Conservation (phyloP, 2,329 filamentous ascomycete species). For the Metarhizium robertsii region DNA sequence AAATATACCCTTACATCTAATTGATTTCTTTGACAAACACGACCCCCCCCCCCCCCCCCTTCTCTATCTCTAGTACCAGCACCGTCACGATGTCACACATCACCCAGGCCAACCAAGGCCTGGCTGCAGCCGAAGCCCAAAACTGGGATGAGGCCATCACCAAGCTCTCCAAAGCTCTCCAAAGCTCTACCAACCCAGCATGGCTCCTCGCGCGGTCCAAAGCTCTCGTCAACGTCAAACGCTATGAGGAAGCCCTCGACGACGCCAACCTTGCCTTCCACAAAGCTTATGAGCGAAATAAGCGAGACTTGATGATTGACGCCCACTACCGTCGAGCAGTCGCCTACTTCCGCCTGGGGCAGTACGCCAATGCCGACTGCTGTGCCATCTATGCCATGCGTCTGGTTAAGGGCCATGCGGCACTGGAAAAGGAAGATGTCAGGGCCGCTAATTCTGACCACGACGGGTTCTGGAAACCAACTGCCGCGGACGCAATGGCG, state of each 20-base stretch:
- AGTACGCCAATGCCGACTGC: constrained; percentile 65
- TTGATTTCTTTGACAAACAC: background rate
- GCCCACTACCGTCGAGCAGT: constrained; percentile 75
- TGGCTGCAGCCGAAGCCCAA: constrained; percentile 52
- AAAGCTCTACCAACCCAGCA: constrained; percentile 55
- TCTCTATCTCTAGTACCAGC: background rate
- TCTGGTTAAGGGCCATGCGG: constrained; percentile 22
- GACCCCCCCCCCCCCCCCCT: no score
- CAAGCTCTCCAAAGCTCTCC: constrained; percentile 58
- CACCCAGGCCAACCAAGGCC: constrained; percentile 47
- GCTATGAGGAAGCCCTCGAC: constrained; percentile 54
- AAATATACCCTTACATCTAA: no score
- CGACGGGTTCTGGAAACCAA: constrained; percentile 38
- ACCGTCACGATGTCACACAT: constrained; percentile 38
- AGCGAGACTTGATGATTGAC: constrained; percentile 66
- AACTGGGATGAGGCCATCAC: constrained; percentile 60
- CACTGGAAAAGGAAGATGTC: constrained; percentile 23
- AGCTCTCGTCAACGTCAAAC: constrained; percentile 58
- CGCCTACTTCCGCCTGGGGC: constrained; percentile 58
- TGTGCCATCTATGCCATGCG: constrained; percentile 53
- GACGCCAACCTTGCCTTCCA: constrained; percentile 61
- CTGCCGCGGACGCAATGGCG: constrained; percentile 15
- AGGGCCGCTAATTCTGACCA: constrained; percentile 26
- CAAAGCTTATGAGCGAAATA: constrained; percentile 56
- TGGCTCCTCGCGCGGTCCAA: constrained; percentile 80